Percentiles rank a stretch among this genome's conserved stretches.
phyloP scores from a whole-genome alignment of 441 rosid genomes.

The Populus trichocarpa region DNA sequence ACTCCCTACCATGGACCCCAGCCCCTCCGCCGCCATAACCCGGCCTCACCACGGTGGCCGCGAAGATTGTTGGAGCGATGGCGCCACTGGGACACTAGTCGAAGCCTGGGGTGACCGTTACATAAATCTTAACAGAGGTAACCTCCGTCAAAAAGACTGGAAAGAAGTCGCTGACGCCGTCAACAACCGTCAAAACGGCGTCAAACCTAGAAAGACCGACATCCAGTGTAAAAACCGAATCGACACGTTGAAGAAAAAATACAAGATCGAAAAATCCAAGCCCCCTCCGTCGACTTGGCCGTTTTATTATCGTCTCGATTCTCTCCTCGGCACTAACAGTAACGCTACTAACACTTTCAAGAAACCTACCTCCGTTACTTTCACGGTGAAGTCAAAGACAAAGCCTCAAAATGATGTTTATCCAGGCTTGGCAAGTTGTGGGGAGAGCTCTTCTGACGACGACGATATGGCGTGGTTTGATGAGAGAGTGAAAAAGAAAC shows the following conservation, averaged over 20 bases:
- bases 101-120: slow-evolving; percentile 74
- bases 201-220: slow-evolving; percentile 46
- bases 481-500: slow-evolving; percentile 43
- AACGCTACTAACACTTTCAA: slow-evolving; percentile 6
- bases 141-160: slow-evolving; percentile 73
- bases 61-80: slow-evolving; percentile 69
- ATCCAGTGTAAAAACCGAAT: slow-evolving; percentile 81
- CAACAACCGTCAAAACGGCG: slow-evolving; percentile 35
- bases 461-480: slow-evolving; percentile 34
- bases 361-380: slow-evolving; percentile 23
- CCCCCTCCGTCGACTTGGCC: slow-evolving; percentile 45
- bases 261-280: slow-evolving; percentile 61
- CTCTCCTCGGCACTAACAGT: slow-evolving; percentile 35
- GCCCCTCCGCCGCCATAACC: slow-evolving; percentile 23
- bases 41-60: slow-evolving; percentile 34
- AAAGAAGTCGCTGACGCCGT: slow-evolving; percentile 69
- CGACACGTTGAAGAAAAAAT: slow-evolving; percentile 83
- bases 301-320: slow-evolving; percentile 45
- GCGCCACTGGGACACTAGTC: slow-evolving; percentile 55
- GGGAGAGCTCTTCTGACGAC: slow-evolving; percentile 27
- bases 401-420: slow-evolving; percentile 13
- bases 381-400: slow-evolving; percentile 22
- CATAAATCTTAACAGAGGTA: slow-evolving; percentile 54
- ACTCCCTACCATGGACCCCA: slow-evolving; percentile 23
- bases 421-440: slow-evolving; percentile 24